Evolutionary conservation across 2,329 filamentous ascomycete species (phyloP), one percentile per base, ranked within the genome.

Genomic region (Thielaviopsis musarum): DNA sequence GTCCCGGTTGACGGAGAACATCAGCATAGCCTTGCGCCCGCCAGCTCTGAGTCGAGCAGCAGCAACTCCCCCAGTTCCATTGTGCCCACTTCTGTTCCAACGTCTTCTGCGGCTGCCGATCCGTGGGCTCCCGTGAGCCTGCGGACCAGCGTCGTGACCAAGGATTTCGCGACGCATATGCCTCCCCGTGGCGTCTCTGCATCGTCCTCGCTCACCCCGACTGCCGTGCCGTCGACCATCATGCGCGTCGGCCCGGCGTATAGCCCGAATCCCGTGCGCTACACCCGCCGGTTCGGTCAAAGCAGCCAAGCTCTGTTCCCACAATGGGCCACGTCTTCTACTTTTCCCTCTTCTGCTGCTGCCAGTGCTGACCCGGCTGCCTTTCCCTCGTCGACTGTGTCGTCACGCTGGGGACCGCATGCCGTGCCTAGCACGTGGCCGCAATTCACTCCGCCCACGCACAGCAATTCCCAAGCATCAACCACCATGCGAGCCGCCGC

Each of bases 101-200:
- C 56, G 12, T 38, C 49, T 45, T 57, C 56, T 15, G 34, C 17
- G 19, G 53, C 58, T 22, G 24, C 30, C 3, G 52, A 54, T 21
- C 52, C 58, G n/a, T 54, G 53, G 52, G 58, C 52, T 6, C 53
- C 58, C n/a, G 55, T 53, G 51, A 56, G 41, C 24, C 26, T 59
- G 41, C 28, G 52, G 13, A 55, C 58, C 19, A 59, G 52, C 26
- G 58, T 54, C 17, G 34, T 26, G 7, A 51, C 53, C 15, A 55
- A 26, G 22, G 51, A 28, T 13, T 38, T 26, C 3, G 38, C 38
- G 10, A 22, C 52, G 1, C 13, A 15, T 2, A 55, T 2, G 30
- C 9, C 30, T 12, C 10, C 24, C n/a, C 26, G 5, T 12, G 24
- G 19, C 38, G 15, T 13, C 6, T 12, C 30, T 17, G 13, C 49